Evolutionary conservation across 2,329 filamentous ascomycete species (phyloP), one percentile per base, ranked within the genome.

Genomic region (Diaporthe citriasiana): DNA sequence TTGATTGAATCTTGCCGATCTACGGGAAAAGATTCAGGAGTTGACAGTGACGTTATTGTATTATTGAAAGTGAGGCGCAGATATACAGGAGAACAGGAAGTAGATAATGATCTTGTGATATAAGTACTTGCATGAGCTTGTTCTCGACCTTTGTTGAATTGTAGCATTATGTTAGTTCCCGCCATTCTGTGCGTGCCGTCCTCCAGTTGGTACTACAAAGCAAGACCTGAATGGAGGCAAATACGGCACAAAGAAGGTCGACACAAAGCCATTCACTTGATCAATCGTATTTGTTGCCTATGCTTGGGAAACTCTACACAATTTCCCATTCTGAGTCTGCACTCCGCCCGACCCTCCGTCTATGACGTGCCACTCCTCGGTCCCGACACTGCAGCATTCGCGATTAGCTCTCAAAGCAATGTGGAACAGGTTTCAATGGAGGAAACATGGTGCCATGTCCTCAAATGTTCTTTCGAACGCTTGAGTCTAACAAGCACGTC

Each of bases 321-420:
- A 19, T 17, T 60, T 71, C 5, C 73, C 73, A 45, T 74, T 74
- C 33, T 74, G 73, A 22, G 73, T 74, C 69, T 72, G 73, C 27
- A 72, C 42, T 7, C 70, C 70, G 7, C 50, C 59, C 3, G 22
- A 53, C 4, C 63, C 63, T 25, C 45, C 56, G 13, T 59, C 69
- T 19, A 33, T 17, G 13, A 74, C 69, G 25, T 47, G 50, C 73
- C 73, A 74, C 2, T 59, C 38, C 69, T 74, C 73, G 40, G 12
- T 55, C 35, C 73, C 73, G 56, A 74, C 73, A 8, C 63, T 68
- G n/a, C n/a, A 27, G 33, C 15, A 68, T 53, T 27, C 13, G n/a
- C 7, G 19, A 33, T 68, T 19, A 68, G 63, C 47, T n/a, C n/a
- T 22, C 30, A 38, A 68, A 68, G 63, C 13, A 27, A 22, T 10